A percentile compares a stretch with the other conserved stretches of the same genome.
Evolutionary conservation across 352 stramenopile genomes (phyloP).

Genomic region (Phytophthora crassamura): DNA sequence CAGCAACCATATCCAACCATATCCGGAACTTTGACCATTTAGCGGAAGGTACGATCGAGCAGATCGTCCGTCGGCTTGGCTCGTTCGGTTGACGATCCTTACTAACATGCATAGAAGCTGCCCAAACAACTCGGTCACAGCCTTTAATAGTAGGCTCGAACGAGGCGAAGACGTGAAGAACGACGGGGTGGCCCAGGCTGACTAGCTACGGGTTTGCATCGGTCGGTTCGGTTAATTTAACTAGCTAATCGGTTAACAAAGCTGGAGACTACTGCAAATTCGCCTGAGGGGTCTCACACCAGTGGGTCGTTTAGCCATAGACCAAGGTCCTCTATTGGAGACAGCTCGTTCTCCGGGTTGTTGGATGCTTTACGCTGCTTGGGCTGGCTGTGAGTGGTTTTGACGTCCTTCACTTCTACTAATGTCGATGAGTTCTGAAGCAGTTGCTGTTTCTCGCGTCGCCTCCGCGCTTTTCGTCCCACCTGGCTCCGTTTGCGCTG

Average conservation of each 20-base stretch:
- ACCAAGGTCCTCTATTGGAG: constrained; percentile 21
- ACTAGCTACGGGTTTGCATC: neutral
- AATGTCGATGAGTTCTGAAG: neutral
- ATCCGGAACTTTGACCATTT: no score
- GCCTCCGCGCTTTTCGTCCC: constrained; percentile 46
- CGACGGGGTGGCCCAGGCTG: neutral
- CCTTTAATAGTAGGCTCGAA: no score
- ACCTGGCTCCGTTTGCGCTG: constrained; percentile 54
- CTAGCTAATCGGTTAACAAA: no score
- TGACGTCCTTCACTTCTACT: neutral
- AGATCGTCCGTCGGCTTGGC: no score
- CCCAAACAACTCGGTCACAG: no score
- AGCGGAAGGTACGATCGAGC: no score
- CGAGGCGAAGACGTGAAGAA: neutral
- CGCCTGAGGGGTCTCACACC: neutral
- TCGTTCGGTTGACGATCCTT: no score
- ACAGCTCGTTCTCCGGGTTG: constrained; percentile 9
- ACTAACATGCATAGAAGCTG: no score
- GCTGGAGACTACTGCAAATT: neutral
- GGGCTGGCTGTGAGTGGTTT: constrained; percentile 6
- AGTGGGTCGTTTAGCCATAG: constrained; percentile 19
- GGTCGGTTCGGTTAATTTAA: no score
- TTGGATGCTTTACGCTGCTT: constrained; percentile 7
- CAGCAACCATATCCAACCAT: no score
- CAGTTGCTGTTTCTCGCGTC: constrained; percentile 30